These are phyloP conservation scores for Pythium monospermum DNA, from an alignment of 352 stramenopile species.

Conservation along the genomic window DNA sequence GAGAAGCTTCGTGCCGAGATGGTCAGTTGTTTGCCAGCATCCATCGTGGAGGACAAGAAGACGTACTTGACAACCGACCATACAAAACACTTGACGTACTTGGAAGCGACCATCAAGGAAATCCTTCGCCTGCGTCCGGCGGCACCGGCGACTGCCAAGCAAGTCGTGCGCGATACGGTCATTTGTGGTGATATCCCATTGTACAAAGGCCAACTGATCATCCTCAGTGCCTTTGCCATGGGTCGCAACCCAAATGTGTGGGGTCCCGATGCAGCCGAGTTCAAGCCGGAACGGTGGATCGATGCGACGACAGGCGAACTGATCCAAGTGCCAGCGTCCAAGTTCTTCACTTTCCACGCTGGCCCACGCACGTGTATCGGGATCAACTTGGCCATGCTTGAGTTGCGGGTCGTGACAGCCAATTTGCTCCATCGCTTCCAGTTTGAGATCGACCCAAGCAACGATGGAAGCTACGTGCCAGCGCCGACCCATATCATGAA, in stretches of 20 bases:
- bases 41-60: neutral
- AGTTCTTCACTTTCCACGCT: slow-evolving; percentile 38
- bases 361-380: slow-evolving; percentile 41
- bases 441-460: slow-evolving; percentile 10
- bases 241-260: slow-evolving; percentile 29
- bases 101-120: slow-evolving; percentile 20
- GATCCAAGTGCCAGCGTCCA: slow-evolving; percentile 7
- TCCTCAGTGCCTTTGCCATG: slow-evolving; percentile 32
- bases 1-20: slow-evolving; percentile 48
- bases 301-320: slow-evolving; percentile 9
- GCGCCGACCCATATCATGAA: slow-evolving; percentile 8
- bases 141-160: slow-evolving; percentile 42
- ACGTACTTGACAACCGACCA: slow-evolving; percentile 14
- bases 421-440: slow-evolving; percentile 13
- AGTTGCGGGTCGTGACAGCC: slow-evolving; percentile 17
- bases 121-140: slow-evolving; percentile 13
- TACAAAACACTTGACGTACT: slow-evolving; percentile 10
- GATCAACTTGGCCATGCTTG: slow-evolving; percentile 40
- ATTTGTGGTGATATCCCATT: slow-evolving; percentile 30
- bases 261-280: slow-evolving; percentile 45
- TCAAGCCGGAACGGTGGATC: slow-evolving; percentile 57
- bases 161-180: slow-evolving; percentile 48
- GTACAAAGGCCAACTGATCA: slow-evolving; percentile 16
- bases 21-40: slow-evolving; percentile 12
- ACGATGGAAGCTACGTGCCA: slow-evolving; percentile 12